Percentiles rank a stretch among this genome's conserved stretches.
Conservation (phyloP, 1,284 basidiomycete genomes). For the Singerocomus inundabilis region DNA sequence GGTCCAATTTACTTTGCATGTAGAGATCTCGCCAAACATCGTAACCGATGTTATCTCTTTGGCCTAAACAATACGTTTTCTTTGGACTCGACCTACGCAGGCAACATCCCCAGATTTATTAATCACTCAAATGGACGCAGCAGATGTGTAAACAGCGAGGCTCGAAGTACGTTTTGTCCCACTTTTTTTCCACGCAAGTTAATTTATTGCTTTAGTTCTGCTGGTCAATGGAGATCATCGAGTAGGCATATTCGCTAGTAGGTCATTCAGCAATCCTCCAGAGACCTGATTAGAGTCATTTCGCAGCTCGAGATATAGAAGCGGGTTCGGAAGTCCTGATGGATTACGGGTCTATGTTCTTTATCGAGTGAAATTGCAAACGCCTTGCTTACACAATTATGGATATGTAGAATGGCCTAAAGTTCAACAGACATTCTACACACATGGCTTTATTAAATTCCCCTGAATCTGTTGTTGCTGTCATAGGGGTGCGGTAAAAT, state of each 20-base stretch:
- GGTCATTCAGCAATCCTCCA: slow-evolving; percentile 15
- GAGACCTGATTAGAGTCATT: neutral
- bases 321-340: slow-evolving; percentile 48
- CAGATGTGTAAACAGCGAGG: slow-evolving; percentile 41
- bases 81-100: slow-evolving; percentile 51
- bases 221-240: slow-evolving; percentile 59
- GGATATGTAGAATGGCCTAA: neutral
- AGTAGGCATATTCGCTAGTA: slow-evolving; percentile 57
- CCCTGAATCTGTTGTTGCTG: neutral
- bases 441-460: slow-evolving; percentile 9
- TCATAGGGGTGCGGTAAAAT: neutral
- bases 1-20: neutral
- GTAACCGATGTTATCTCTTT: slow-evolving; percentile 57
- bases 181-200: slow-evolving; percentile 3
- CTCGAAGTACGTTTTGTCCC: slow-evolving; percentile 44
- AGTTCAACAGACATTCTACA: neutral
- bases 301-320: slow-evolving; percentile 36
- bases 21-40: slow-evolving; percentile 28
- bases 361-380: slow-evolving; percentile 18
- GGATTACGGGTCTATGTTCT: slow-evolving; percentile 51
- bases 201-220: slow-evolving; percentile 38
- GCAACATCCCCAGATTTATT: slow-evolving; percentile 58
- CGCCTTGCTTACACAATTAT: neutral
- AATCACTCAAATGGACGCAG: slow-evolving; percentile 44
- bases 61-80: slow-evolving; percentile 40